A percentile compares a stretch with the other conserved stretches of the same genome.
Conservation (phyloP, 2,329 filamentous ascomycete species). For the Cladosporium sphaerospermum region DNA sequence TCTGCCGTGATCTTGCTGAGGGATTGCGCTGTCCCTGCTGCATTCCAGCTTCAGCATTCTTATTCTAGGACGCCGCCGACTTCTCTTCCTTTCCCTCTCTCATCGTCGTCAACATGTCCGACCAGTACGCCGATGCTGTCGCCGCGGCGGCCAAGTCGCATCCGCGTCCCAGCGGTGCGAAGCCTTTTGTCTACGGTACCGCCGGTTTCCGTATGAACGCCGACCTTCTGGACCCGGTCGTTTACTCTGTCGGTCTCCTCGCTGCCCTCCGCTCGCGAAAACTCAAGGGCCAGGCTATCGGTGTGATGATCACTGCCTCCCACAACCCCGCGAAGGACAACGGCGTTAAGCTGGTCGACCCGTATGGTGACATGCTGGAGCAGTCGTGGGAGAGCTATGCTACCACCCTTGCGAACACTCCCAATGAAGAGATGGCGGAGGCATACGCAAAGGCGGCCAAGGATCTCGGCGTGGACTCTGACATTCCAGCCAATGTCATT, state of each 20-base stretch:
- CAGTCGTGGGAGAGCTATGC: constrained; percentile 85
- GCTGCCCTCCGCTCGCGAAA: constrained; percentile 85
- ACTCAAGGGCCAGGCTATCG: constrained; percentile 82
- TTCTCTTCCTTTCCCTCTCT: background rate
- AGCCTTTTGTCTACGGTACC: constrained; percentile 54
- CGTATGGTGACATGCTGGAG: constrained; percentile 96
- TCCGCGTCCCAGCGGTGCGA: constrained; percentile 26
- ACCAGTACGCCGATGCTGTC: constrained; percentile 21
- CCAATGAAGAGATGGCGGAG: constrained; percentile 67
- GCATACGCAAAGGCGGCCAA: constrained; percentile 70
- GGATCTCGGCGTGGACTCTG: constrained; percentile 67
- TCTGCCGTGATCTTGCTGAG: constrained; percentile 1
- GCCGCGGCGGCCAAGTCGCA: constrained; percentile 27
- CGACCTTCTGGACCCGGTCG: constrained; percentile 81
- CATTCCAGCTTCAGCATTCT: background rate
- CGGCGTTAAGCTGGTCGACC: constrained; percentile 92
- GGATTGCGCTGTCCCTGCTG: constrained; percentile 9
- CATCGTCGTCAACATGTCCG: constrained; percentile 3
- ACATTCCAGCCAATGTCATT: constrained; percentile 65
- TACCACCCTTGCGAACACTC: constrained; percentile 81
- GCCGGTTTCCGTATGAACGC: constrained; percentile 65
- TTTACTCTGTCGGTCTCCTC: constrained; percentile 86
- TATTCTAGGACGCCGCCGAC: background rate
- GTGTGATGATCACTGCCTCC: constrained; percentile 92
- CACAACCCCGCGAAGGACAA: constrained; percentile 89